Evolutionary conservation across 345 rosid genomes (phyloP).

Genomic region (Citrus unshiu): DNA sequence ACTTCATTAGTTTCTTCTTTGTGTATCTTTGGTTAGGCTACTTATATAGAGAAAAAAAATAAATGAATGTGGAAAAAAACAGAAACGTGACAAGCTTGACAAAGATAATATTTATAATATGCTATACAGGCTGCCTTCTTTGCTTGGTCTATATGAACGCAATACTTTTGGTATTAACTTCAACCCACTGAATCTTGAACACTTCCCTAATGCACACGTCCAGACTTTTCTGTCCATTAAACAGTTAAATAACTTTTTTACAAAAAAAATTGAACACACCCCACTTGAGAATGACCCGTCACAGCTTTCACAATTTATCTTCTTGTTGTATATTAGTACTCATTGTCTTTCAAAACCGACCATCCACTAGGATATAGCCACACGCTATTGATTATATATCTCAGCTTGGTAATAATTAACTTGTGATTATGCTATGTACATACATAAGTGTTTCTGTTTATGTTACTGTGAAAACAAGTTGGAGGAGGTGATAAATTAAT

Average conservation of each 20-base stretch:
- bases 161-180: no score
- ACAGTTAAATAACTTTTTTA: no score
- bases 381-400: no score
- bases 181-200: no score
- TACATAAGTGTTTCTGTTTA: neutral
- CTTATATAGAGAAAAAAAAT: neutral
- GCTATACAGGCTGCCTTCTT: neutral
- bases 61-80: neutral
- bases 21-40: neutral
- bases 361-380: neutral
- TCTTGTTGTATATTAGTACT: neutral
- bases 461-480: neutral
- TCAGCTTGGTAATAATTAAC: neutral
- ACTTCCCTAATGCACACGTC: no score
- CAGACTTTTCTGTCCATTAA: no score
- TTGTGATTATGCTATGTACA: neutral
- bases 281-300: no score
- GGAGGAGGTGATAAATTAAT: neutral
- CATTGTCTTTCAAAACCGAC: neutral
- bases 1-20: neutral
- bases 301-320: neutral
- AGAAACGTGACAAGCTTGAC: neutral
- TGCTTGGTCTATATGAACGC: neutral
- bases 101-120: neutral
- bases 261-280: no score